A percentile compares a stretch with the other conserved stretches of the same genome.
Evolutionary conservation across 164 flowering plant genomes (phyloP).

Genomic region (Brasenia schreberi): DNA sequence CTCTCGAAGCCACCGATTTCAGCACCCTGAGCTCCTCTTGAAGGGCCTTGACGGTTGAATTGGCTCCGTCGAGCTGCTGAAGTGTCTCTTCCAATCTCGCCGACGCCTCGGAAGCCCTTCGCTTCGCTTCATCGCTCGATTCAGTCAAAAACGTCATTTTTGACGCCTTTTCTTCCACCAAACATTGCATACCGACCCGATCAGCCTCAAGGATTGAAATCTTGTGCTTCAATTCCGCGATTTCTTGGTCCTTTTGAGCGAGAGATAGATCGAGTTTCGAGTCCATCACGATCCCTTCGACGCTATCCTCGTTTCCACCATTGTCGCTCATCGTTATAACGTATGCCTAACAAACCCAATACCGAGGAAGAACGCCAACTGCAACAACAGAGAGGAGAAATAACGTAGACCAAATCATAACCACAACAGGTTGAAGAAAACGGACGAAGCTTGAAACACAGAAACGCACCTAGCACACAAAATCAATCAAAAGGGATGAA

Average conservation of each 20-base stretch:
- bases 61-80: conserved; percentile 15
- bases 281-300: not conserved
- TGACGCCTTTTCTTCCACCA: not conserved
- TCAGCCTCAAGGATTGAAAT: conserved; percentile 21
- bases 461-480: not conserved
- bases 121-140: not conserved
- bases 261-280: not conserved
- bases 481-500: no score
- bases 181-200: conserved; percentile 9
- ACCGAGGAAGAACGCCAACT: not conserved
- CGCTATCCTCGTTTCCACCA: not conserved
- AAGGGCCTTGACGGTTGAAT: not conserved
- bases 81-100: conserved; percentile 5
- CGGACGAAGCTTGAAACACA: not conserved
- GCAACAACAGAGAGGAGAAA: not conserved
- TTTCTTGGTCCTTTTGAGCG: not conserved
- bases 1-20: conserved; percentile 23
- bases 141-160: not conserved
- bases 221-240: not conserved
- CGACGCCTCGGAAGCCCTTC: not conserved
- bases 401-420: not conserved
- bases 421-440: no score
- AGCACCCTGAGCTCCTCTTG: conserved; percentile 20
- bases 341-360: not conserved
- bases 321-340: not conserved